These are phyloP conservation scores for Alternaria infectoria DNA, from an alignment of 2,329 filamentous ascomycete genomes.

Conservation along the genomic window DNA sequence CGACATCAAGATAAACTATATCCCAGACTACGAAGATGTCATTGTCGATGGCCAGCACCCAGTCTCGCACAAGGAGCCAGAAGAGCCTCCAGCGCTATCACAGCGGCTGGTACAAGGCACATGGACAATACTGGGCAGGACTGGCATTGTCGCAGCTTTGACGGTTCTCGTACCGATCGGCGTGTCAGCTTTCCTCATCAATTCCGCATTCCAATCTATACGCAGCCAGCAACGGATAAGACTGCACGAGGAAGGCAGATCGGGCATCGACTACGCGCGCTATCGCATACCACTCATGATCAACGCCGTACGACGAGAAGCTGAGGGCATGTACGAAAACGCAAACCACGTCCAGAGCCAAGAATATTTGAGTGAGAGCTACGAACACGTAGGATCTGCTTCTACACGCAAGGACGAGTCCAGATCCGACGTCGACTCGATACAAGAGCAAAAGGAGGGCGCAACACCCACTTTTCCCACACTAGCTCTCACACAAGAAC, in stretches of 20 bases:
- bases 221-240: slow-evolving; percentile 76
- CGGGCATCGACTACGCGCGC: slow-evolving; percentile 69
- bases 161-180: slow-evolving; percentile 76
- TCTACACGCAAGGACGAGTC: slow-evolving; percentile 20
- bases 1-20: slow-evolving; percentile 73
- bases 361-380: slow-evolving; percentile 69
- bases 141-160: slow-evolving; percentile 71
- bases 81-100: slow-evolving; percentile 43
- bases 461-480: slow-evolving; percentile 64
- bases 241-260: slow-evolving; percentile 74
- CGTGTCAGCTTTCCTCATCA: slow-evolving; percentile 73
- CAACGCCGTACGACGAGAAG: slow-evolving; percentile 74
- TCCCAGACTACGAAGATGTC: slow-evolving; percentile 75
- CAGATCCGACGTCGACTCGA: slow-evolving; percentile 30
- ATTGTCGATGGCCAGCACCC: slow-evolving; percentile 74
- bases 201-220: slow-evolving; percentile 77
- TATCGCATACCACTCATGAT: slow-evolving; percentile 76
- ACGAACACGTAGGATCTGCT: slow-evolving; percentile 49
- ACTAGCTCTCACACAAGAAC: slow-evolving; percentile 76
- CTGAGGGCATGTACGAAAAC: slow-evolving; percentile 79
- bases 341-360: slow-evolving; percentile 72
- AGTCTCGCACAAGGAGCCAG: slow-evolving; percentile 55
- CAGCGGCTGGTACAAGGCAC: slow-evolving; percentile 45
- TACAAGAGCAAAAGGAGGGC: slow-evolving; percentile 38
- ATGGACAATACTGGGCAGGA: slow-evolving; percentile 54